These are phyloP conservation scores for Nitzschia sp. DNA, from an alignment of 108 stramenopile species.

Conservation along the genomic window DNA sequence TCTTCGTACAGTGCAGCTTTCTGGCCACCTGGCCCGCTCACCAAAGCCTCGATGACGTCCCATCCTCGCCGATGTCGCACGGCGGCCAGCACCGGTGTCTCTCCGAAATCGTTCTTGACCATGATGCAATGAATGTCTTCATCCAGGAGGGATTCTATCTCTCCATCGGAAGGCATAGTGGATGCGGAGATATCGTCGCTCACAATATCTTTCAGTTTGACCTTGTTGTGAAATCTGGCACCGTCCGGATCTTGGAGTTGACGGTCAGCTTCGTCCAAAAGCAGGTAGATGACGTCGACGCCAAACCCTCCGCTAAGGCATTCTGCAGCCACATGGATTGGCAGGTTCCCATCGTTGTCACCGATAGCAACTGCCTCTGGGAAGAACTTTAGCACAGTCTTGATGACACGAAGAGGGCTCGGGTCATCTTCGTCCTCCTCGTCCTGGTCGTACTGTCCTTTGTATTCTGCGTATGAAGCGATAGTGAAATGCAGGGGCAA, in stretches of 20 bases:
- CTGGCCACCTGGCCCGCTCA: slow-evolving; percentile 58
- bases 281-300: slow-evolving; percentile 61
- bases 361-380: slow-evolving; percentile 66
- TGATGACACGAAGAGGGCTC: slow-evolving; percentile 22
- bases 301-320: slow-evolving; percentile 61
- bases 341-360: slow-evolving; percentile 84
- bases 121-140: slow-evolving; percentile 42
- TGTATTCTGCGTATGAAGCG: slow-evolving; percentile 25
- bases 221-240: slow-evolving; percentile 44
- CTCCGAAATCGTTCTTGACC: slow-evolving; percentile 64
- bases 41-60: slow-evolving; percentile 72
- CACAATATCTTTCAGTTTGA: slow-evolving; percentile 39
- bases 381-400: slow-evolving; percentile 58
- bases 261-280: slow-evolving; percentile 64
- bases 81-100: slow-evolving; percentile 66
- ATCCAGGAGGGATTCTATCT: slow-evolving; percentile 21
- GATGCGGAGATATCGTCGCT: slow-evolving; percentile 32
- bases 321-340: slow-evolving; percentile 74
- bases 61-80: slow-evolving; percentile 62
- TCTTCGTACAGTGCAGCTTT: slow-evolving; percentile 49
- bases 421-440: slow-evolving; percentile 7
- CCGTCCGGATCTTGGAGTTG: slow-evolving; percentile 43
- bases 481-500: slow-evolving; percentile 79
- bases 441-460: slow-evolving; percentile 6
- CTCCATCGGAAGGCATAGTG: slow-evolving; percentile 19